Percentiles rank a stretch among this genome's conserved stretches.
These are phyloP conservation scores for Russula griseocarnosa DNA, from an alignment of 768 basidiomycete species.

Conservation along the genomic window DNA sequence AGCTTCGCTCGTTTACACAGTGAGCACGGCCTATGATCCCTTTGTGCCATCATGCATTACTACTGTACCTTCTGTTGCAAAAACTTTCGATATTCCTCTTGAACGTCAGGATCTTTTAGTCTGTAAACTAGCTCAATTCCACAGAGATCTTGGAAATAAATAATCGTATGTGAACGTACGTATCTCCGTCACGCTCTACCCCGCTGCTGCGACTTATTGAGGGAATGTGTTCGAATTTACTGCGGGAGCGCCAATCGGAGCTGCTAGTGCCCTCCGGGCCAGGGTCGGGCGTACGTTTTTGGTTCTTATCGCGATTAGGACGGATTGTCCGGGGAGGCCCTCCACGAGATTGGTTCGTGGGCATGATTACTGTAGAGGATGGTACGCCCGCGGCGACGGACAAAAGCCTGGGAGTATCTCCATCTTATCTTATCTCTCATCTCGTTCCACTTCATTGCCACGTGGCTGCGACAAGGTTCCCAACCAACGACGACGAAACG, in stretches of 20 bases:
- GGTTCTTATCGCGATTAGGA: not conserved
- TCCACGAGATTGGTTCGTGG: constrained; percentile 10
- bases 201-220: constrained; percentile 77
- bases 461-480: not conserved
- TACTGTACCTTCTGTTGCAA: constrained; percentile 53
- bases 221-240: constrained; percentile 48
- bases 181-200: constrained; percentile 67
- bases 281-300: not conserved
- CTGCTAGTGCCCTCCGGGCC: not conserved
- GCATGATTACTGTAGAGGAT: constrained; percentile 8
- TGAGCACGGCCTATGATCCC: not conserved
- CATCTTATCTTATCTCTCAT: not conserved
- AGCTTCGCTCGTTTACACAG: constrained; percentile 39
- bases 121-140: constrained; percentile 42
- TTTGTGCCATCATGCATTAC: constrained; percentile 31
- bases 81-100: constrained; percentile 65
- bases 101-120: constrained; percentile 53
- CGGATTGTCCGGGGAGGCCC: not conserved
- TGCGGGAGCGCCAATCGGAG: not conserved
- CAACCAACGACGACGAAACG: not conserved
- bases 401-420: too few species aligned
- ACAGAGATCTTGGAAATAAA: not conserved
- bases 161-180: constrained; percentile 44
- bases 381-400: too few species aligned
- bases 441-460: not conserved